Percentiles rank a stretch among this genome's conserved stretches.
These are phyloP conservation scores for Colletotrichum sp. DNA, from an alignment of 2,329 filamentous ascomycete genomes.

Conservation along the genomic window DNA sequence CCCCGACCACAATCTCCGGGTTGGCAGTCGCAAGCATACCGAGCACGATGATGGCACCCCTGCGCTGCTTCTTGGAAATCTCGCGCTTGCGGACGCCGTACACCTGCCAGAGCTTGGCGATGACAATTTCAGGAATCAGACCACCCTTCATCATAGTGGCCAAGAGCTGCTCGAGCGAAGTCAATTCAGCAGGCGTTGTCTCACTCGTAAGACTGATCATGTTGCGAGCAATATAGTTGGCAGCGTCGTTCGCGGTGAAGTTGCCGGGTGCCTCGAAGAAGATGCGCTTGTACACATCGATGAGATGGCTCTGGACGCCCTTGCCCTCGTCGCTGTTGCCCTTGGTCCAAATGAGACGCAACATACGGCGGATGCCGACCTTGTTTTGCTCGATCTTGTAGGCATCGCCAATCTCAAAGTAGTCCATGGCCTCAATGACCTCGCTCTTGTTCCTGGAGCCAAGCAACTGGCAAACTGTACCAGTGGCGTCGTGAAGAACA, in stretches of 20 bases:
- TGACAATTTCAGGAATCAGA: slow-evolving; percentile 82
- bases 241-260: slow-evolving; percentile 87
- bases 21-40: slow-evolving; percentile 96
- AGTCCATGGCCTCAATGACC: slow-evolving; percentile 98
- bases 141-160: slow-evolving; percentile 98
- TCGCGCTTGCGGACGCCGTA: slow-evolving; percentile 94
- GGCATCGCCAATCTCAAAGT: slow-evolving; percentile 92
- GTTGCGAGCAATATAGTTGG: slow-evolving; percentile 94
- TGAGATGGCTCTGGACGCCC: slow-evolving; percentile 93
- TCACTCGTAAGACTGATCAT: slow-evolving; percentile 99
- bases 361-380: slow-evolving; percentile 90
- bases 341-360: slow-evolving; percentile 98
- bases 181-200: slow-evolving; percentile 91
- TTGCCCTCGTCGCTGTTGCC: slow-evolving; percentile 99
- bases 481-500: slow-evolving; percentile 82
- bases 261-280: slow-evolving; percentile 95
- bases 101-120: slow-evolving; percentile 95
- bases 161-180: slow-evolving; percentile 91
- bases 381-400: slow-evolving; percentile 97
- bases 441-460: slow-evolving; percentile 98
- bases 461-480: slow-evolving; percentile 83
- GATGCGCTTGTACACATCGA: slow-evolving; percentile 93
- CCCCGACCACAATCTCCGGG: slow-evolving; percentile 89
- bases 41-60: slow-evolving; percentile 93
- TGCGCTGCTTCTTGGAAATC: slow-evolving; percentile 87